These are phyloP conservation scores for Podospora sp. DNA, from an alignment of 495 filamentous ascomycete genomes.

Conservation along the genomic window DNA sequence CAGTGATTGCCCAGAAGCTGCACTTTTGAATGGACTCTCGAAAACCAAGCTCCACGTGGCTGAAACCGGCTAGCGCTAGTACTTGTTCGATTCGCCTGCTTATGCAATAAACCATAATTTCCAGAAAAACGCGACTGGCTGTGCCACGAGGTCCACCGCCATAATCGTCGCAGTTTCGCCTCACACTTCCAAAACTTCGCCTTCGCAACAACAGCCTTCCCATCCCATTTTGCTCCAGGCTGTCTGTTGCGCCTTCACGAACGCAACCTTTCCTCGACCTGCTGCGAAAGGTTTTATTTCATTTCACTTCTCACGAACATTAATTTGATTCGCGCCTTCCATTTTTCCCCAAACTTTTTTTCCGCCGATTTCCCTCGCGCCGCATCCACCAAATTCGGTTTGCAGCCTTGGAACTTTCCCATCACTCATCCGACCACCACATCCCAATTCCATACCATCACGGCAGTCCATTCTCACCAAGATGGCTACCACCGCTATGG, in stretches of 20 bases:
- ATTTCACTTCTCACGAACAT: conserved; percentile 4
- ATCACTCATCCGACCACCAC: background rate
- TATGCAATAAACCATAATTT: conserved; percentile 10
- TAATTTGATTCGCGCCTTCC: conserved; percentile 3
- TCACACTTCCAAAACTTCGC: conserved; percentile 18
- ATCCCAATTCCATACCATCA: background rate
- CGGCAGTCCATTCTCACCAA: conserved; percentile 23
- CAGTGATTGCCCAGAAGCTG: no score
- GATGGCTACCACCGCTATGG: conserved; percentile 65
- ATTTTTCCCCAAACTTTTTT: conserved; percentile 6
- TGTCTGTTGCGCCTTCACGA: background rate
- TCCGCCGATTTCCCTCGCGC: background rate
- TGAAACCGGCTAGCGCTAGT: conserved; percentile 8
- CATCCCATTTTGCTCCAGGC: background rate
- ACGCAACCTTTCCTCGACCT: background rate
- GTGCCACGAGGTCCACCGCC: background rate
- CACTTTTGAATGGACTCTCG: background rate
- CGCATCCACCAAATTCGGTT: background rate
- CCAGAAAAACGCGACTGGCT: conserved; percentile 11
- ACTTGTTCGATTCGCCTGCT: background rate
- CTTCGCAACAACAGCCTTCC: conserved; percentile 19
- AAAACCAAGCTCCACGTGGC: conserved; percentile 1
- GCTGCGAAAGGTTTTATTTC: conserved; percentile 1
- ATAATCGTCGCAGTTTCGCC: conserved; percentile 8
- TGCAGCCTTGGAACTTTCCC: conserved; percentile 7